These are phyloP conservation scores for Calonectria leucothoes DNA, from an alignment of 2,329 filamentous ascomycete genomes.

Conservation along the genomic window DNA sequence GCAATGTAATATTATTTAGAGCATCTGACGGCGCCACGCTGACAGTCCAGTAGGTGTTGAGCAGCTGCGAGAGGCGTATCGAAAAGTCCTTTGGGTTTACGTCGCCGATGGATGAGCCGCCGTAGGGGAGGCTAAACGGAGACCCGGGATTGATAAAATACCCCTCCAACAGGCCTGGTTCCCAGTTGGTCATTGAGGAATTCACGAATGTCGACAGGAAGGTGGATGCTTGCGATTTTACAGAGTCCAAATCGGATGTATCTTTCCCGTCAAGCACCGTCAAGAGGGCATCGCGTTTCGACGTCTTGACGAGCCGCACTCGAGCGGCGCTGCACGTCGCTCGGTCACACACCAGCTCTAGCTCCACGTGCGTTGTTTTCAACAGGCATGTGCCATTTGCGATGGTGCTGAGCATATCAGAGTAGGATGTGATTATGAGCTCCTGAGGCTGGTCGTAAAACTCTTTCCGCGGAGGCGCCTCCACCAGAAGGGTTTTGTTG, in stretches of 20 bases:
- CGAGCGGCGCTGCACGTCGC: background rate
- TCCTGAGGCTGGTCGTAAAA: background rate
- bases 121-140: background rate
- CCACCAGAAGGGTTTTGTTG: background rate
- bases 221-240: background rate
- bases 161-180: background rate
- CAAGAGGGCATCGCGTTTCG: background rate
- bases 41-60: conserved; percentile 20
- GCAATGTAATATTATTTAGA: background rate
- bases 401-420: background rate
- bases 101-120: background rate
- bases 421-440: background rate
- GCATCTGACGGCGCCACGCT: conserved; percentile 14
- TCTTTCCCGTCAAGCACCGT: background rate
- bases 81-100: conserved; percentile 2
- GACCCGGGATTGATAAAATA: background rate
- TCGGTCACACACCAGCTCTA: background rate
- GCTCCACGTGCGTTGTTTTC: background rate
- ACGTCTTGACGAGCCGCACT: background rate
- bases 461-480: background rate
- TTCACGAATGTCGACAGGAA: background rate
- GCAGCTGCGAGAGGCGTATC: background rate
- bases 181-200: background rate
- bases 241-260: background rate
- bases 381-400: conserved; percentile 4